Conservation (phyloP, 2,329 filamentous ascomycete species). For the Aschersonia sp. region DNA sequence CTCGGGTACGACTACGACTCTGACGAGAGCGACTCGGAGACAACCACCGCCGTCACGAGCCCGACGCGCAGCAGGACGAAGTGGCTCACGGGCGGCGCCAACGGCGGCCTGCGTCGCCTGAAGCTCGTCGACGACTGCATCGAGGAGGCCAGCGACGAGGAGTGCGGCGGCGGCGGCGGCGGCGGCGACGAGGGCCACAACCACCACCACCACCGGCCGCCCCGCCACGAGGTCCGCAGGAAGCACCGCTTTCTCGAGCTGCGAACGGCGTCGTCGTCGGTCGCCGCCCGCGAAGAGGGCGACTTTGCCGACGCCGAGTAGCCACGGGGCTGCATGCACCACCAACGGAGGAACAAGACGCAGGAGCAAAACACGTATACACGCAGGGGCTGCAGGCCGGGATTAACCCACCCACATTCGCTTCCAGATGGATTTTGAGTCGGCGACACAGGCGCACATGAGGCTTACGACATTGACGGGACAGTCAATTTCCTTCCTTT, state of each 20-base stretch:
- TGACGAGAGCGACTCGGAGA: conserved; percentile 4
- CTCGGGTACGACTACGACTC: conserved; percentile 12
- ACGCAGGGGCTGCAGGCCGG: no score
- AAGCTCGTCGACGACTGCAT: conserved; percentile 5
- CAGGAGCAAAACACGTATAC: no score
- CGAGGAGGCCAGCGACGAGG: conserved; percentile 4
- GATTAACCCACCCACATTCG: no score
- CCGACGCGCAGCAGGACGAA: conserved; percentile 1
- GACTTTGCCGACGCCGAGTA: background rate
- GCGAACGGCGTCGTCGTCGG: background rate
- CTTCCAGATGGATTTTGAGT: no score
- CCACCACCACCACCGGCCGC: no score
- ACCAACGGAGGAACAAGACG: background rate
- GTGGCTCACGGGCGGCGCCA: conserved; percentile 3
- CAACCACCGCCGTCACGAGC: background rate
- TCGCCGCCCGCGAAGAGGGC: background rate
- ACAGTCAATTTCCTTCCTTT: background rate
- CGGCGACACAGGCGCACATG: no score
- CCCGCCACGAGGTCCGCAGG: background rate
- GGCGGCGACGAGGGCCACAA: background rate
- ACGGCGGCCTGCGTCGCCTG: conserved; percentile 4
- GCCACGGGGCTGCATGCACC: background rate
- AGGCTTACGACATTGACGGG: background rate
- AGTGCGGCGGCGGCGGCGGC: background rate
- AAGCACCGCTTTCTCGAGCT: background rate